Percentiles rank a stretch among this genome's conserved stretches.
Evolutionary conservation across 2,329 filamentous ascomycete species (phyloP).

Genomic region (Trichoderma atroviride): DNA sequence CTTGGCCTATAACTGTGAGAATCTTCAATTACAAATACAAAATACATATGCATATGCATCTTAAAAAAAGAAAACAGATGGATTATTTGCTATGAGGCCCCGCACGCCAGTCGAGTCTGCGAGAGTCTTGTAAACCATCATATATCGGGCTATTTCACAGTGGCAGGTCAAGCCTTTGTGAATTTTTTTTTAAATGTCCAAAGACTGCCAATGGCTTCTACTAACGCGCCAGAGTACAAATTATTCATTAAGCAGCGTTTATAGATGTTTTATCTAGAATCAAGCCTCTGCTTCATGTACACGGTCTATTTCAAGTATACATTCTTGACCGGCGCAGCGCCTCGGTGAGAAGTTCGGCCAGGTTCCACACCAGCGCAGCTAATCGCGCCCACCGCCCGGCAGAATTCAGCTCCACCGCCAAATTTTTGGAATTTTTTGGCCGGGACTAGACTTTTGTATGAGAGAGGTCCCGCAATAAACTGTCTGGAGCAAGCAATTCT

Average conservation of each 20-base stretch:
- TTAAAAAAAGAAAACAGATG: too few relatives aligned
- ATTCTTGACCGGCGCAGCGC: constrained; percentile 2
- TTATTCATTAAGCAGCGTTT: background rate
- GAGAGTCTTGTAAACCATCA: background rate
- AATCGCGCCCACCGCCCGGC: constrained; percentile 42
- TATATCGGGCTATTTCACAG: background rate
- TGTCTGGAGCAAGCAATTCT: constrained; percentile 32
- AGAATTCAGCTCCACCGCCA: constrained; percentile 42
- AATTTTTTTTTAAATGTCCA: background rate
- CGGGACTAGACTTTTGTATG: constrained; percentile 26
- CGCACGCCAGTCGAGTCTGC: too few relatives aligned
- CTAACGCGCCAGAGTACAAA: background rate
- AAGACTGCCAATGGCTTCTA: background rate
- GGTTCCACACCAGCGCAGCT: constrained; percentile 6
- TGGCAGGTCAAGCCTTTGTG: background rate
- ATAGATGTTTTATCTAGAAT: background rate
- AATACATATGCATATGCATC: too few relatives aligned
- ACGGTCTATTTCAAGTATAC: background rate
- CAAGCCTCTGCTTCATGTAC: background rate
- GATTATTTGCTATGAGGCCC: too few relatives aligned
- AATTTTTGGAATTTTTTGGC: constrained; percentile 43
- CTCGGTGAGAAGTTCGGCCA: constrained; percentile 8
- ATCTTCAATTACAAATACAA: too few relatives aligned
- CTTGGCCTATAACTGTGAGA: background rate
- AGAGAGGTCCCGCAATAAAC: constrained; percentile 31